Base-by-base conservation (phyloP, 2,329 filamentous ascomycete species). In the Pyricularia sp. region DNA sequence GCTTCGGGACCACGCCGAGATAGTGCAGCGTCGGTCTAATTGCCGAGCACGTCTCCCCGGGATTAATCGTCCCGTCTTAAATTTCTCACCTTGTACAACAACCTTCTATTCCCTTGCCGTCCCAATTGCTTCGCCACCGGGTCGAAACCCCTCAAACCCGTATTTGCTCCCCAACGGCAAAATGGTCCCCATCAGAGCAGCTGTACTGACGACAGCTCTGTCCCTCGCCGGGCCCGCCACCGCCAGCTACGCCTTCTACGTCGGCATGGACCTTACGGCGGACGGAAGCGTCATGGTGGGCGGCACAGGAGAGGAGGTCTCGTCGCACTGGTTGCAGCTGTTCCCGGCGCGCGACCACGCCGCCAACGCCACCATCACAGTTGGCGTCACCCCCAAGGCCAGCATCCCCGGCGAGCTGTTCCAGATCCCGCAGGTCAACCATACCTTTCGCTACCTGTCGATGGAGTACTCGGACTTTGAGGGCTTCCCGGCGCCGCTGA, bases 391-490 rank as follows among this genome's bases (percentile, higher is more conserved):
- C 7, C n/a, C 35, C 33, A 8, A 22, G 26, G 60, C 60, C 33
- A 40, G 30, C 60, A 40, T 40, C 60, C 60, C 60, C n/a, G 60
- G 60, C 8, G 35, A 40, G 60, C 60, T 40, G 8, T 40, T 40
- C 30, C 19, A n/a, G 26, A 62, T 62, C 60, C 60, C 60, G n/a
- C 60, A 62, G 60, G 60, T 44, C 60, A 22, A 28, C 33, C 60
- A 62, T 33, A 62, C 60, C 1, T 40, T 40, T n/a, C 60, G 60
- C 31, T 62, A 62, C 60, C 60, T 62, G 60, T 62, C 60, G 31
- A 62, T 62, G 60, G 60, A 62, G 60, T 62, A 62, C 60, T 62
- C 60, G 33, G 31, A 62, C 60, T 62, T 62, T 62, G 60, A 62
- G 60, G 60, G 60, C 30, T 62, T 62, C 60, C 60, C 60, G 6